phyloP scores from a whole-genome alignment of 768 basidiomycete species.

The Macrolepiota dolichaula region DNA sequence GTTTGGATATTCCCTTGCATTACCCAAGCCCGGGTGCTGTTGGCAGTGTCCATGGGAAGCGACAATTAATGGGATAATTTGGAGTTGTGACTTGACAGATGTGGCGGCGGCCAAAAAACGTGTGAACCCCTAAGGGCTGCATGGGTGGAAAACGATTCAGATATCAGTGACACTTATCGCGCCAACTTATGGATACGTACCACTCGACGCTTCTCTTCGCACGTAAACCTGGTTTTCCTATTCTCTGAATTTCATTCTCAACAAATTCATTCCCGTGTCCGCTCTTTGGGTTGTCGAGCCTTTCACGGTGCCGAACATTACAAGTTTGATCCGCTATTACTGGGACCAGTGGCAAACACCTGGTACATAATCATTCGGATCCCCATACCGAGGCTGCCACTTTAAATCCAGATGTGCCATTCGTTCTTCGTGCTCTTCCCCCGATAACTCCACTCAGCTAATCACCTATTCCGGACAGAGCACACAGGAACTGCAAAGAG shows the following conservation, averaged over 20 bases:
- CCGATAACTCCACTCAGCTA: background rate
- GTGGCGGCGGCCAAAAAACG: constrained; percentile 2
- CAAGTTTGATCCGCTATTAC: constrained; percentile 7
- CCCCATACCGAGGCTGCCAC: background rate
- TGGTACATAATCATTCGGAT: background rate
- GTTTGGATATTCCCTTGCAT: background rate
- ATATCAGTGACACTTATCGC: background rate
- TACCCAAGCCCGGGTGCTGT: constrained; percentile 4
- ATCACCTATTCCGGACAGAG: background rate
- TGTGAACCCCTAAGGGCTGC: background rate
- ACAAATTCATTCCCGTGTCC: background rate
- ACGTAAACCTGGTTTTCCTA: constrained; percentile 6
- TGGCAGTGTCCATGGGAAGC: background rate
- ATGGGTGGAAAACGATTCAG: background rate
- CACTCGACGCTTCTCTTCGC: background rate
- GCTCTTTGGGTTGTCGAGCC: background rate
- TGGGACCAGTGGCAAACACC: background rate
- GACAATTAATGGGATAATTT: constrained; percentile 1
- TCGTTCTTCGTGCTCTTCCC: background rate
- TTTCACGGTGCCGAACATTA: constrained; percentile 3
- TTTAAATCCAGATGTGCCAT: background rate
- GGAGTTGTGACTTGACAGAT: constrained; percentile 4
- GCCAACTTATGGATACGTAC: constrained; percentile 4
- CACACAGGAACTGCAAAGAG: background rate
- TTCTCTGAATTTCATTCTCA: background rate